Base-by-base conservation (phyloP, 2,329 filamentous ascomycete genomes). In the Aureobasidium sp. region DNA sequence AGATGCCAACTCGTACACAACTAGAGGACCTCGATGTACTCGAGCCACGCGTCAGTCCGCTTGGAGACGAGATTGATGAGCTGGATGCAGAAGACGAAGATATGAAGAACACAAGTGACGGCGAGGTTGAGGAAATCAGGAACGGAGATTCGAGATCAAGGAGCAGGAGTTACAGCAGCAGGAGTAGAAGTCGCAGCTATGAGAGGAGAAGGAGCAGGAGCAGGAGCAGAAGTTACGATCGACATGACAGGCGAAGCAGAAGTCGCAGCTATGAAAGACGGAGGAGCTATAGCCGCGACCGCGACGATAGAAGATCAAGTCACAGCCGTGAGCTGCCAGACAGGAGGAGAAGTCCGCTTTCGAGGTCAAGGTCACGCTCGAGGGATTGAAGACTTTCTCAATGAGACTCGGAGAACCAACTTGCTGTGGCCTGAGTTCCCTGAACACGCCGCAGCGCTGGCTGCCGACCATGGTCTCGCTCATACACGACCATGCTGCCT, bases 11-110 rank as follows among this genome's bases (percentile, higher is more conserved):
- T 63, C 81, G 94, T 67, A 85, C 89, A 66, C 82, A 90, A 57
- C 73, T 99, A 66, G 94, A 99, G 77, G 94, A 99, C 73, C 71
- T 96, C 72, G 94, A 96, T 66, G 75, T 92, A 68, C 71, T 99
- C 69, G 93, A 97, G 71, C 89, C 91, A 54, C 83, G 93, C 66
- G 83, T 90, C 39, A 97, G 92, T 74, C 86, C 91, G 39, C 74
- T 97, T 63, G 90, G 88, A 1, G 90, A 91, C 67, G 78, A 81
- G 67, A 79, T 93, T 61, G 89, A 93, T 67, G 86, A 86, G 65
- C 71, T 91, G 66, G 74, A 90, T 51, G 83, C 85, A 59, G 84
- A 85, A 44, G 82, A 67, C 8, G 65, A 63, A 57, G 65, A 59
- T 14, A 62, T 51, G 65, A 63, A 14, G 10, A 72, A 72, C 29